Evolutionary conservation across 2,329 filamentous ascomycete genomes (phyloP), one percentile per base, ranked within the genome.

Genomic region (Emmonsia crescens): DNA sequence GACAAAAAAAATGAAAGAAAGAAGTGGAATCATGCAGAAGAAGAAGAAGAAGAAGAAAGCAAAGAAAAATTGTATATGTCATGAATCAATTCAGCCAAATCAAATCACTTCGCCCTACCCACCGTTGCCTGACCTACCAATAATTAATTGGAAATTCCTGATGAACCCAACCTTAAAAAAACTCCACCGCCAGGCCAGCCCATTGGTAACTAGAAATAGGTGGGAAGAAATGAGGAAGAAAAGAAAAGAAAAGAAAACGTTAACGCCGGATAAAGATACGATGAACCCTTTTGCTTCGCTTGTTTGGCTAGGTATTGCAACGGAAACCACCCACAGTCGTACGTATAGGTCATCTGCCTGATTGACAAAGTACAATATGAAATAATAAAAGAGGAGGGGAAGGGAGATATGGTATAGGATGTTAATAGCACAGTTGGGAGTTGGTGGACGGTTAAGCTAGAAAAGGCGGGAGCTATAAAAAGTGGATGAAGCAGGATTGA

Each of bases 71-170:
- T 9, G 5, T 8, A 36, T 8, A 48, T n/a, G 31, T 55, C 52
- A 56, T 56, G 52, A 56, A 27, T 56, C 33, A 38, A 56, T 54
- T 36, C 3, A 54, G n/a, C 8, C 29, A 54, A 54, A 49, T 36
- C 51, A 72, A 74, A 71, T 72, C 67, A 68, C 73, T 63, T 68
- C 33, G 33, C n/a, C 52, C 33, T 38, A 38, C 19, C 51, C 31
- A 29, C 51, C 52, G 1, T 56, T 9, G 21, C 52, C 52, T 56
- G n/a, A n/a, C 33, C n/a, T 38, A 36, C 52, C 52, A 27, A 27
- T 16, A 56, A 40, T 40, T 14, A 56, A 56, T 40, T 56, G 12
- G 10, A 40, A 24, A 56, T 14, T 16, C 29, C 19, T 16, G 16
- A 56, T 56, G 5, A 56, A 40, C 33, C 31, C 57, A 61, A 66